Base-by-base conservation (phyloP, 257 asterid species). In the Anisodus acutangulus region DNA sequence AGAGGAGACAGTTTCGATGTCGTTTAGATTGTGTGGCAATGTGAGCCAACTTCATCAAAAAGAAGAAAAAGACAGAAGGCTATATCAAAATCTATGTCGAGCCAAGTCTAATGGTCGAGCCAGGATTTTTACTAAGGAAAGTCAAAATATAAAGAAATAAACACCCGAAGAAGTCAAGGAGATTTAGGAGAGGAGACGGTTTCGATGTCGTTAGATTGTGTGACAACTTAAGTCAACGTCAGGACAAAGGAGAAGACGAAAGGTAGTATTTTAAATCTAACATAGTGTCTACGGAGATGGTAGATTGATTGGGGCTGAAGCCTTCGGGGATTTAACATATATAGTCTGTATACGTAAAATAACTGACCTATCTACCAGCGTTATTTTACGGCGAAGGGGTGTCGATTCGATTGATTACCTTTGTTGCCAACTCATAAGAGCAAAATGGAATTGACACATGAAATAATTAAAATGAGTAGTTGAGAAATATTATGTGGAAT, bases 381-480 rank as follows among this genome's bases (percentile, higher is more conserved):
- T 67, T 8, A 0, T 37, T 5, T 67, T 15, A 7, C 53, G 7
- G 3, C 22, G 6, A 67, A 31, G 37, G 49, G 22, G 11, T 67
- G 22, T 67, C 6, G 2, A 10, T 67, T 67, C 6, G 2, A 10
- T 67, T 1, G 74, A 35, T 19, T 26, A 31, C 35, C 74, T 35
- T 58, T 17, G 31, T 41, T 39, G 41, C 74, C 83, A 60, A 45
- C 43, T 19, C 70, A 9, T 47, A 45, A 41, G 13, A 43, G 63
- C 43, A 83, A 43, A 57, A 41, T 35, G 66, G 60, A 80, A 31
- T 51, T 19, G 83, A 49, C 6, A n/a, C 55, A 82, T n/a, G 10
- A 12, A 37, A 22, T 17, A 19, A 26, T 2, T 60, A 9, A 41
- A 22, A 26, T 26, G 2, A 54, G 4, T 35, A 6, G 31, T 26